These are phyloP conservation scores for Amanita muscaria DNA, from an alignment of 768 basidiomycete species.

Conservation along the genomic window DNA sequence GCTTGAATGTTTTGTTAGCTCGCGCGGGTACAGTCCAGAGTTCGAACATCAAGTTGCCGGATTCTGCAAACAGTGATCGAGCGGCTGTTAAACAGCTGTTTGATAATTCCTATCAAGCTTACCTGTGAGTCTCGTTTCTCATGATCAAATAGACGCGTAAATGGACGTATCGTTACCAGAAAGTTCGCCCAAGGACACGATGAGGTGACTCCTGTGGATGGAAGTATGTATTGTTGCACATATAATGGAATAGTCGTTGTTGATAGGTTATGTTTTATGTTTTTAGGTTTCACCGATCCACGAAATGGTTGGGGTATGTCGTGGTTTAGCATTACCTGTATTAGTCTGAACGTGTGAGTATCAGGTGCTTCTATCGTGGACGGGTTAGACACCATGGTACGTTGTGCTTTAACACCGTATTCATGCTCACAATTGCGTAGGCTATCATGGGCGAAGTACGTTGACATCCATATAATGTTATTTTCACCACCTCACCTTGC, in stretches of 20 bases:
- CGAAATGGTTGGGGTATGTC: conserved; percentile 8
- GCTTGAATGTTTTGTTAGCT: background rate
- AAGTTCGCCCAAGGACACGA: background rate
- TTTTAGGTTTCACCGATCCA: background rate
- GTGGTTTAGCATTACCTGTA: too few relatives aligned
- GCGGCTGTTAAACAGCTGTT: background rate
- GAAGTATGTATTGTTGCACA: too few relatives aligned
- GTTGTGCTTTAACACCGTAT: conserved; percentile 9
- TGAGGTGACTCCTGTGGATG: background rate
- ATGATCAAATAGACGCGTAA: background rate
- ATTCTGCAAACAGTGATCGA: background rate
- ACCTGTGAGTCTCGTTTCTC: background rate
- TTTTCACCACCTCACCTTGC: background rate
- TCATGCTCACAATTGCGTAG: too few relatives aligned
- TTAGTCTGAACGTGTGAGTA: too few relatives aligned
- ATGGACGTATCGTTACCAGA: background rate
- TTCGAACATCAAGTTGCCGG: background rate
- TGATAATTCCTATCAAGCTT: background rate
- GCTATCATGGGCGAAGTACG: too few relatives aligned
- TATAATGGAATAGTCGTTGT: too few relatives aligned
- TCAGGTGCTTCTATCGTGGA: conserved; percentile 26
- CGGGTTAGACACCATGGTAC: conserved; percentile 37
- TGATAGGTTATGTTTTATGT: background rate
- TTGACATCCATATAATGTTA: too few relatives aligned
- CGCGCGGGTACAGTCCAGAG: background rate